phyloP scores from a whole-genome alignment of 345 rosid genomes.

The Syzygium oleosum region DNA sequence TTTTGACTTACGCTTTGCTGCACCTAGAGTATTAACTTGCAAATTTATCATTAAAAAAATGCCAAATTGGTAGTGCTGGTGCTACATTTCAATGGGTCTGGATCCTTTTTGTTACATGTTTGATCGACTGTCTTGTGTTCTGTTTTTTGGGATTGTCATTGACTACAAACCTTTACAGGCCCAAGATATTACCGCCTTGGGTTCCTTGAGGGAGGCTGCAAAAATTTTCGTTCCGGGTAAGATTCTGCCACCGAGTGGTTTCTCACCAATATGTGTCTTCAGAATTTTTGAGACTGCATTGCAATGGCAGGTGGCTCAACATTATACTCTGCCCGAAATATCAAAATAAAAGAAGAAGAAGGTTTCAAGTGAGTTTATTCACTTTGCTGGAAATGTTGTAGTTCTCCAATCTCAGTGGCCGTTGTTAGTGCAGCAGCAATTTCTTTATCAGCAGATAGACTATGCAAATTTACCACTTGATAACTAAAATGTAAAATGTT shows the following conservation, averaged over 20 bases:
- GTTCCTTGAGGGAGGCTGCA: constrained; percentile 79
- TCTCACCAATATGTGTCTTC: not conserved
- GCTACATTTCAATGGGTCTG: not conserved
- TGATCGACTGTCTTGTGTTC: not conserved
- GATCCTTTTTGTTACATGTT: not conserved
- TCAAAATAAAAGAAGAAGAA: constrained; percentile 90
- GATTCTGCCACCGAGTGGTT: not conserved
- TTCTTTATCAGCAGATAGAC: not conserved
- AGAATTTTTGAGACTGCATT: not conserved
- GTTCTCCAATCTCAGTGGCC: not conserved
- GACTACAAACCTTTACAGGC: constrained; percentile 44
- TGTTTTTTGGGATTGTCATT: not conserved
- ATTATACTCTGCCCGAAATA: constrained; percentile 66
- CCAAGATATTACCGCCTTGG: constrained; percentile 66
- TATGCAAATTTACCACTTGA: not conserved
- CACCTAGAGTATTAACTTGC: not conserved
- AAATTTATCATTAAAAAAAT: not conserved
- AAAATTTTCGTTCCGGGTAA: constrained; percentile 83
- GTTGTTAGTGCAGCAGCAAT: not conserved
- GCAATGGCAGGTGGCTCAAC: constrained; percentile 62
- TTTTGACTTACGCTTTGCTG: not conserved
- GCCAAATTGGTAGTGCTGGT: not conserved
- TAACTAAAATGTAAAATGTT: not conserved
- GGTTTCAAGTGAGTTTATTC: constrained; percentile 48
- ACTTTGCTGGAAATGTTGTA: not conserved